phyloP scores from a whole-genome alignment of 306 rosid genomes.

The Psophocarpus tetragonolobus region DNA sequence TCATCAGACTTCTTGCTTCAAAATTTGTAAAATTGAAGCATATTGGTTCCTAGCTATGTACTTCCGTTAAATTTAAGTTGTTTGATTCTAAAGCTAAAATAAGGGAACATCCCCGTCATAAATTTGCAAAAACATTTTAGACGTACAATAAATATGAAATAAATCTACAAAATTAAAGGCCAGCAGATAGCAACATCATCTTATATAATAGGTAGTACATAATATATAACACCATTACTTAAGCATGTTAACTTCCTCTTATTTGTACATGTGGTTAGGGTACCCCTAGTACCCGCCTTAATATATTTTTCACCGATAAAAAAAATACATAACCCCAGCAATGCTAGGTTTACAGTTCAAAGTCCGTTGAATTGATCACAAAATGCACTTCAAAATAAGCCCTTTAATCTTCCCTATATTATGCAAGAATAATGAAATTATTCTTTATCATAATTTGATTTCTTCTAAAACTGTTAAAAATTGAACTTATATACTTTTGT shows the following conservation, averaged over 20 bases:
- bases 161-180: not conserved
- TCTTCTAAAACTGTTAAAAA: not conserved
- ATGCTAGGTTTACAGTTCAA: conserved; percentile 13
- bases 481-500: not conserved
- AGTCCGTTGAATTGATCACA: conserved; percentile 3
- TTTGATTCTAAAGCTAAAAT: not conserved
- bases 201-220: not conserved
- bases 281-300: too few relatives aligned
- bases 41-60: not conserved
- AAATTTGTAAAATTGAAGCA: not conserved
- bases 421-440: not conserved
- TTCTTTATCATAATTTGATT: not conserved
- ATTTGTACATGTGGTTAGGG: too few relatives aligned
- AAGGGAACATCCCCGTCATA: not conserved
- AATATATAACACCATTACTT: too few relatives aligned
- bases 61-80: conserved; percentile 16
- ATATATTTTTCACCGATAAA: too few relatives aligned
- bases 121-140: not conserved
- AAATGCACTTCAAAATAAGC: not conserved
- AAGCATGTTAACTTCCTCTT: too few relatives aligned
- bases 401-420: not conserved
- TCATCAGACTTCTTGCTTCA: conserved; percentile 16
- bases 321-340: not conserved
- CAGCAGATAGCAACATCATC: not conserved
- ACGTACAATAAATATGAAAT: not conserved